Evolutionary conservation across 1,284 basidiomycete species (phyloP), one percentile per base, ranked within the genome.

Genomic region (Apiotrichum akiyoshidainum): DNA sequence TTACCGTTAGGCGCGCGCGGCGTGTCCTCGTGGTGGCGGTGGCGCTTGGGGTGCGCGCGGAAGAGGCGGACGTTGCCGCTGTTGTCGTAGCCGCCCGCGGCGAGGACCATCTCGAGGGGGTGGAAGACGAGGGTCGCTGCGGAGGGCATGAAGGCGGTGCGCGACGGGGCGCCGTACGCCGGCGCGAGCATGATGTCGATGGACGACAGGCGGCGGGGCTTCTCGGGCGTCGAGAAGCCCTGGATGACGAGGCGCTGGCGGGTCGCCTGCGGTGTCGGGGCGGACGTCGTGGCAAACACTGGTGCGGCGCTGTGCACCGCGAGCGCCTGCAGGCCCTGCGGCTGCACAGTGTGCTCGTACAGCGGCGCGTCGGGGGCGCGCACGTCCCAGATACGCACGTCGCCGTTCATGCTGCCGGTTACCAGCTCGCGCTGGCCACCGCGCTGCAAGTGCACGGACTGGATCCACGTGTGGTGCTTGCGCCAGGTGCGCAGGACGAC

Each of bases 321-420:
- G 67, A 98, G 87, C 2, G 87, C 84, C 31, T 90, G 86, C 49
- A 98, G 79, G 9, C 93, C 89, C 46, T 86, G 81, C 2, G 84
- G 83, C 68, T 88, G 85, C 42, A 86, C 75, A 34, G 87, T 82
- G 80, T 89, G 87, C 46, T 84, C 83, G 57, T 86, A 81, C 11
- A 86, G 69, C 11, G 90, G 83, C 40, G 77, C 75, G 50, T 87
- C 84, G 5, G 85, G 79, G 7, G 84, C 83, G 56, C 96, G 86
- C 42, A 92, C 81, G 75, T 99, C 96, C 89, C 94, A 99, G 37
- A 98, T 78, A 65, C 90, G 87, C 45, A 97, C 87, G 68, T 92
- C 87, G 1, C 96, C 96, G 69, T 92, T 89, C 74, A 92, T 79
- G 71, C 94, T 97, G 60, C 90, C 93, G n/a, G 92, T 92, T 12